Base-by-base conservation (phyloP, 73 alveolate genomes). In the Durusdinium trenchii region DNA sequence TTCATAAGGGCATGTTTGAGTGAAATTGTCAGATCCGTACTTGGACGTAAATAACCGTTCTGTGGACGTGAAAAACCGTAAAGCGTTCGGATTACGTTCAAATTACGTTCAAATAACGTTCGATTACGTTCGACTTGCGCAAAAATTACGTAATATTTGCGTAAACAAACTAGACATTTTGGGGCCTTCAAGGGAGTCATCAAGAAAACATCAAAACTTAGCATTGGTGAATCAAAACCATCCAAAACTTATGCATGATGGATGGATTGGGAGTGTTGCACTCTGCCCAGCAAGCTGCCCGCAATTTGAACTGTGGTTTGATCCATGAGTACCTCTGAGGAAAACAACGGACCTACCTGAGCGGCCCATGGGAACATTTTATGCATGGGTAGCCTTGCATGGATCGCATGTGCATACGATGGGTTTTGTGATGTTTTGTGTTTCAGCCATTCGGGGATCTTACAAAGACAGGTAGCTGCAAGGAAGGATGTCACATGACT, bases 61-160 rank as follows among this genome's bases (percentile, higher is more conserved):
- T n/a, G n/a, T n/a, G n/a, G n/a, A n/a, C n/a, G n/a, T n/a, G n/a
- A n/a, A n/a, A n/a, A n/a, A n/a, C n/a, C n/a, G n/a, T n/a, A n/a
- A n/a, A n/a, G n/a, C n/a, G n/a, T n/a, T n/a, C n/a, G n/a, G n/a
- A n/a, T n/a, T n/a, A n/a, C n/a, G n/a, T n/a, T n/a, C n/a, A n/a
- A n/a, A n/a, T n/a, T n/a, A n/a, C n/a, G n/a, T n/a, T n/a, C n/a
- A n/a, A n/a, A n/a, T n/a, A n/a, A n/a, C n/a, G n/a, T n/a, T n/a
- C n/a, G n/a, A n/a, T 62, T 62, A 62, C 76, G 76, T 62, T 62
- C 76, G 32, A 62, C 43, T 62, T 62, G 76, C 36, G 76, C 76
- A 62, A 62, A 62, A 26, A 10, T 62, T 62, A 62, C 76, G 76
- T 62, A 62, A 62, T 62, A 62, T 26, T 62, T 62, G 32, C 76